Evolutionary conservation across 1,284 basidiomycete genomes (phyloP).

Genomic region (Cryptococcus floricola): DNA sequence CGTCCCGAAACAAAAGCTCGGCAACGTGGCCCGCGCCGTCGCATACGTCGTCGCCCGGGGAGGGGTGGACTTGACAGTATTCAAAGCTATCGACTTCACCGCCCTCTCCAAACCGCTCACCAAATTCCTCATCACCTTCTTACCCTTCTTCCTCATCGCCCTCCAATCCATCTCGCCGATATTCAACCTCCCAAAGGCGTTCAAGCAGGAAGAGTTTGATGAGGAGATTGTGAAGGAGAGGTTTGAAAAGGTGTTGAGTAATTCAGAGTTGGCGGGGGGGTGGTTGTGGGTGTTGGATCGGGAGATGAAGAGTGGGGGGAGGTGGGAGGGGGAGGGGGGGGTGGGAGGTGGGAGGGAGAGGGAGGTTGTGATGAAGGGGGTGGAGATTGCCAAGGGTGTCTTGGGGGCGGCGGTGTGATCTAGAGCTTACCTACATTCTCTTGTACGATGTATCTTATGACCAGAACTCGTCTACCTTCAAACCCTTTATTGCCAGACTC

Average conservation of each 20-base stretch:
- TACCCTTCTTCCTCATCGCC: conserved; percentile 64
- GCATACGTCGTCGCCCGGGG: conserved; percentile 81
- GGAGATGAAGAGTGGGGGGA: conserved; percentile 49
- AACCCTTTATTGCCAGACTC: too few relatives aligned
- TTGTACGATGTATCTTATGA: too few relatives aligned
- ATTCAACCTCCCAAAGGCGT: conserved; percentile 37
- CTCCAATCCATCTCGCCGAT: conserved; percentile 68
- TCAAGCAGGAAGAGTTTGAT: conserved; percentile 45
- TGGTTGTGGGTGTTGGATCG: conserved; percentile 36
- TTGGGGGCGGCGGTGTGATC: conserved; percentile 46
- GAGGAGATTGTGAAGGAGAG: conserved; percentile 46
- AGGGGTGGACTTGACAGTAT: conserved; percentile 64
- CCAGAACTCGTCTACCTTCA: too few relatives aligned
- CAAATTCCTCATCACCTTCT: conserved; percentile 65
- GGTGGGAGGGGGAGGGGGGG: conserved; percentile 37
- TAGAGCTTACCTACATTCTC: background rate
- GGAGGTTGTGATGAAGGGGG: conserved; percentile 60
- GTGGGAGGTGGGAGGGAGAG: conserved; percentile 50
- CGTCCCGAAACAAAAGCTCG: conserved; percentile 27
- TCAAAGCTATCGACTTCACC: conserved; percentile 87
- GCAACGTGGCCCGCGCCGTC: conserved; percentile 65
- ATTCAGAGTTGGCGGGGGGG: conserved; percentile 40
- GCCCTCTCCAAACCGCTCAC: conserved; percentile 61
- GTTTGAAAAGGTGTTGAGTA: conserved; percentile 36
- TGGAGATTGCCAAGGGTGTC: conserved; percentile 62